Evolutionary conservation across 768 basidiomycete genomes (phyloP).

Genomic region (Boletus rubescentipes): DNA sequence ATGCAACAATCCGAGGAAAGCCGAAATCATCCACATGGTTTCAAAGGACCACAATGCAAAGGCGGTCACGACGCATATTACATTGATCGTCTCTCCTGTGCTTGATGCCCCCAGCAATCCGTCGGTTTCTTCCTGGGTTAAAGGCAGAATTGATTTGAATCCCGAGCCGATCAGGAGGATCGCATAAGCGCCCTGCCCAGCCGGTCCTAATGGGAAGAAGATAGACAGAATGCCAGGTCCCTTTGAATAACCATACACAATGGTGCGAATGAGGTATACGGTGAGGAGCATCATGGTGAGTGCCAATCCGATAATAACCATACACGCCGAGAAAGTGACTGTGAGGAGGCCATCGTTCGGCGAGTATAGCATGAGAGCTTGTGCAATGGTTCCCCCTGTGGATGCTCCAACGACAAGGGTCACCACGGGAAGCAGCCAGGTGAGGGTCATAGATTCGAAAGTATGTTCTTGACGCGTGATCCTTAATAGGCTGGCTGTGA

Average conservation of each 20-base stretch:
- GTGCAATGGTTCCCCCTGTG: conserved; percentile 58
- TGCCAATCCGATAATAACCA: conserved; percentile 54
- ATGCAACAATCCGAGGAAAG: conserved; percentile 48
- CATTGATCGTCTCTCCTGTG: conserved; percentile 43
- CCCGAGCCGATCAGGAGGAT: conserved; percentile 55
- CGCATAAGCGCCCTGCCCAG: conserved; percentile 64
- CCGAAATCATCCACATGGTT: conserved; percentile 61
- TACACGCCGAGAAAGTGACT: conserved; percentile 49
- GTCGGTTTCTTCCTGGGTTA: conserved; percentile 31
- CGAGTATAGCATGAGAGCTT: conserved; percentile 46
- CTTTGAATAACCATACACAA: conserved; percentile 53
- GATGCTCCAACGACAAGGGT: conserved; percentile 71
- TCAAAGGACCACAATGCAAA: conserved; percentile 63
- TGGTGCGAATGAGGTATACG: conserved; percentile 58
- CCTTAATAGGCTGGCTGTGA: conserved; percentile 36
- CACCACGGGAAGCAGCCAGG: conserved; percentile 78
- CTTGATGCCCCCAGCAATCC: conserved; percentile 34
- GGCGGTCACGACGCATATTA: conserved; percentile 45
- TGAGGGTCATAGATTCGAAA: conserved; percentile 52
- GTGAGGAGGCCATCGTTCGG: conserved; percentile 53
- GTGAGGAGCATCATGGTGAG: conserved; percentile 68
- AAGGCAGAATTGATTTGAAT: conserved; percentile 39
- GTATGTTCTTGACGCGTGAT: conserved; percentile 57
- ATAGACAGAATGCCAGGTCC: conserved; percentile 51
- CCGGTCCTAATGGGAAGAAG: conserved; percentile 75